Evolutionary conservation across 2,329 filamentous ascomycete genomes (phyloP).

Genomic region (Fusarium acutatum): DNA sequence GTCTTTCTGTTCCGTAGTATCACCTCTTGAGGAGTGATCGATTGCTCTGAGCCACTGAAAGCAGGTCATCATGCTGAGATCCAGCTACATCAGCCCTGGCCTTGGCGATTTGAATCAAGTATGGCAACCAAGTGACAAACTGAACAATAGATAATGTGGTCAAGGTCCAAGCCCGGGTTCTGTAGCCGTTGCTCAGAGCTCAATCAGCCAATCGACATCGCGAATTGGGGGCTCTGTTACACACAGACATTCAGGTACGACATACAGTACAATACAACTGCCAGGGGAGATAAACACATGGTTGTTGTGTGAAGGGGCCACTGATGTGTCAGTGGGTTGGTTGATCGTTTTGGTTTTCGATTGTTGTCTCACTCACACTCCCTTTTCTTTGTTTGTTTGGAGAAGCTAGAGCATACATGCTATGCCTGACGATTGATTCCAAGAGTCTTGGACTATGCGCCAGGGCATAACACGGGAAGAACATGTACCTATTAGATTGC

Average conservation of each 20-base stretch:
- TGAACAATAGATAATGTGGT: not conserved
- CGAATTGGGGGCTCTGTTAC: slow-evolving; percentile 1
- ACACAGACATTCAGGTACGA: slow-evolving; percentile 12
- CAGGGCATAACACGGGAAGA: not conserved
- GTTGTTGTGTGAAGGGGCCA: not conserved
- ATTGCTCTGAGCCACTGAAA: not conserved
- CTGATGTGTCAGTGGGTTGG: not conserved
- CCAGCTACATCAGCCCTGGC: not conserved
- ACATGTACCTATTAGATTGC: not conserved
- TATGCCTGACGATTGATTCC: not conserved
- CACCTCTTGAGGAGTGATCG: not conserved
- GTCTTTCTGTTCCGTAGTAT: not conserved
- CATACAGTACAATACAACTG: not conserved
- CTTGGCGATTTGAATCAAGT: not conserved
- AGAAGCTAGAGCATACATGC: slow-evolving; percentile 1
- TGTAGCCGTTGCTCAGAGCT: slow-evolving; percentile 8
- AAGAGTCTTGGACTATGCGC: not conserved
- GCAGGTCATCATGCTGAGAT: not conserved
- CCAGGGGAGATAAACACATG: slow-evolving; percentile 9
- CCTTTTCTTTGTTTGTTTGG: slow-evolving; percentile 6
- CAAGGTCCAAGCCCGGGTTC: not conserved
- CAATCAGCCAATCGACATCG: not conserved
- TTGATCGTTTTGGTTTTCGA: not conserved
- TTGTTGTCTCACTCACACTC: slow-evolving; percentile 14
- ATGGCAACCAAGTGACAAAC: not conserved